Evolutionary conservation across 306 rosid genomes (phyloP), one percentile per base, ranked within the genome.

Genomic region (Cucurbita argyrosperma): DNA sequence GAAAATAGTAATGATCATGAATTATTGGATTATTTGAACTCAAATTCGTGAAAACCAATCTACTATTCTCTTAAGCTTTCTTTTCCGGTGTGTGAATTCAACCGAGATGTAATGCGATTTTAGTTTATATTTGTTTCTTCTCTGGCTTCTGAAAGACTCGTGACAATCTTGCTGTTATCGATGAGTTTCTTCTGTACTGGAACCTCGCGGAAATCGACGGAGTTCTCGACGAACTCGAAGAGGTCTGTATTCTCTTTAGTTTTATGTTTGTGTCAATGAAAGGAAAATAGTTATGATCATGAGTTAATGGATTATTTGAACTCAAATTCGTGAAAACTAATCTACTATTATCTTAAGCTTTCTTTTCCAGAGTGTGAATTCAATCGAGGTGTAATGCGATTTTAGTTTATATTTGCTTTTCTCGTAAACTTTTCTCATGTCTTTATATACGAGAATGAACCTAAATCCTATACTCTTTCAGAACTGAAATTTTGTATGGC

Each of bases 151-250:
- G 92, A 5, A 94, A 94, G 78, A 94, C 99, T 4, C 85, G 99
- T 0, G 90, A 76, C 74, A 94, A 94, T n/a, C 97, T 94, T 74
- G 91, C 96, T 8, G 96, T 94, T 77, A 74, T 94, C 9, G 99
- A 92, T 42, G 97, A 94, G 90, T 97, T 94, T 38, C 89, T 94
- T 13, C 92, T 94, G 38, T 94, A 89, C 63, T 94, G 97, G 97
- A 89, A 94, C 80, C 96, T 94, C 78, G 90, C 97, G 37, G 99
- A 94, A 42, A 94, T 96, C 3, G 96, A 94, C 37, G 81, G 84
- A 26, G 97, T 94, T 54, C 99, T 94, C 76, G 99, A 94, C 63
- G 90, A 91, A 61, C 97, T 94, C 56, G 97, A 94, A 82, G 99
- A 94, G 99, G 99, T 94, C 74, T 38, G 16, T 53, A 9, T 1